phyloP scores from a whole-genome alignment of 2,329 filamentous ascomycete genomes.

The Cercospora brassicicola region DNA sequence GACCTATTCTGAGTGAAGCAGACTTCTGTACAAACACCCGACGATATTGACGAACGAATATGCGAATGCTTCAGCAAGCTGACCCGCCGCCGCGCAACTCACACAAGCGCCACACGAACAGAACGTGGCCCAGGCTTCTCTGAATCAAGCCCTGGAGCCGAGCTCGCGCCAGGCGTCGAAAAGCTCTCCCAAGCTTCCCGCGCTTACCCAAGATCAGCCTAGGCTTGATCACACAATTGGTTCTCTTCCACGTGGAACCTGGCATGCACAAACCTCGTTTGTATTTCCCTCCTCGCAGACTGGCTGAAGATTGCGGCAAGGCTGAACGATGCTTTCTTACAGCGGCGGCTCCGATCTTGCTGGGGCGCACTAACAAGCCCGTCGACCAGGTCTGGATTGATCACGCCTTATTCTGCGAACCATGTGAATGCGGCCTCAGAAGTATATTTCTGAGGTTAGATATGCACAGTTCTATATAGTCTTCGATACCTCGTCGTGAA shows the following conservation, averaged over 20 bases:
- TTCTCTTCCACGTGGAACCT: constrained; percentile 1
- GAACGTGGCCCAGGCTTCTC: constrained; percentile 1
- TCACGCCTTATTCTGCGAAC: constrained; percentile 12
- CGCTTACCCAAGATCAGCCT: constrained; percentile 4
- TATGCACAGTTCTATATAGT: neutral
- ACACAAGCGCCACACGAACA: neutral
- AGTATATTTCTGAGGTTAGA: neutral
- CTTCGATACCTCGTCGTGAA: neutral
- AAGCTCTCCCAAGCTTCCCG: constrained; percentile 6
- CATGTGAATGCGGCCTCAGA: neutral
- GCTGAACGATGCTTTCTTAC: neutral
- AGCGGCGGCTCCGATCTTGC: constrained; percentile 7
- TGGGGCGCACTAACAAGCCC: neutral
- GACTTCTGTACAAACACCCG: neutral
- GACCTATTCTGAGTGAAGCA: neutral
- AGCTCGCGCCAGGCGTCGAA: constrained; percentile 1
- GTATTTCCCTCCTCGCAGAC: constrained; percentile 3
- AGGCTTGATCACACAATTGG: constrained; percentile 1
- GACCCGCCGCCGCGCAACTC: neutral
- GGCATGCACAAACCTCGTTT: neutral
- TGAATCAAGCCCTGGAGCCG: constrained; percentile 12
- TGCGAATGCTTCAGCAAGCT: neutral
- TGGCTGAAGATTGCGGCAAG: constrained; percentile 3
- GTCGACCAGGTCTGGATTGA: constrained; percentile 5
- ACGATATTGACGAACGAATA: neutral